Evolutionary conservation across 2,329 filamentous ascomycete genomes (phyloP).

Genomic region (Xylaria polymorpha): DNA sequence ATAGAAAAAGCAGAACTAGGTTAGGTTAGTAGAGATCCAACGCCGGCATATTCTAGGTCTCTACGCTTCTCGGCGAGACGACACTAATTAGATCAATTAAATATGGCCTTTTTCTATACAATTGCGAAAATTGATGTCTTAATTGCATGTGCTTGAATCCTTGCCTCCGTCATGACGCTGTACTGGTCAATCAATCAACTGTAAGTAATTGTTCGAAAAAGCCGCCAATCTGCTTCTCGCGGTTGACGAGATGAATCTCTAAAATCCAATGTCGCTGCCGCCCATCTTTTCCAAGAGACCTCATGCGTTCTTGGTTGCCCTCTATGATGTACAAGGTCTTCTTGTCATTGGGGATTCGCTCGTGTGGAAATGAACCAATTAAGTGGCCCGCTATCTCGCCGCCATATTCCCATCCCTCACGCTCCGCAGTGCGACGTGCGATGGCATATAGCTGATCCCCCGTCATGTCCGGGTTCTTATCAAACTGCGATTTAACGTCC

Average conservation of each 20-base stretch:
- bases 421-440: slow-evolving; percentile 52
- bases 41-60: background rate
- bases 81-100: background rate
- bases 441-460: slow-evolving; percentile 61
- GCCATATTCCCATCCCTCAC: slow-evolving; percentile 59
- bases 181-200: slow-evolving; percentile 23
- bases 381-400: slow-evolving; percentile 60
- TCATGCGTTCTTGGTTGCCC: slow-evolving; percentile 58
- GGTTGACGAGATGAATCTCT: slow-evolving; percentile 60
- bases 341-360: slow-evolving; percentile 62
- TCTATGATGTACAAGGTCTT: slow-evolving; percentile 58
- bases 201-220: slow-evolving; percentile 58
- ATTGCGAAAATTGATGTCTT: background rate
- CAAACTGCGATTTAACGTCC: slow-evolving; percentile 56
- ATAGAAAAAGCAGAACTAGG: too few species aligned
- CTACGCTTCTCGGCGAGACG: background rate
- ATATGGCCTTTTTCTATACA: background rate
- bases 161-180: background rate
- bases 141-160: background rate
- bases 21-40: background rate
- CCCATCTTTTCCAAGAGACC: slow-evolving; percentile 54
- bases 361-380: slow-evolving; percentile 62
- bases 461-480: slow-evolving; percentile 57
- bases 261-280: slow-evolving; percentile 61
- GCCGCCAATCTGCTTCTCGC: slow-evolving; percentile 52